Evolutionary conservation across 2,329 filamentous ascomycete genomes (phyloP).

Genomic region (Penicillium italicum): DNA sequence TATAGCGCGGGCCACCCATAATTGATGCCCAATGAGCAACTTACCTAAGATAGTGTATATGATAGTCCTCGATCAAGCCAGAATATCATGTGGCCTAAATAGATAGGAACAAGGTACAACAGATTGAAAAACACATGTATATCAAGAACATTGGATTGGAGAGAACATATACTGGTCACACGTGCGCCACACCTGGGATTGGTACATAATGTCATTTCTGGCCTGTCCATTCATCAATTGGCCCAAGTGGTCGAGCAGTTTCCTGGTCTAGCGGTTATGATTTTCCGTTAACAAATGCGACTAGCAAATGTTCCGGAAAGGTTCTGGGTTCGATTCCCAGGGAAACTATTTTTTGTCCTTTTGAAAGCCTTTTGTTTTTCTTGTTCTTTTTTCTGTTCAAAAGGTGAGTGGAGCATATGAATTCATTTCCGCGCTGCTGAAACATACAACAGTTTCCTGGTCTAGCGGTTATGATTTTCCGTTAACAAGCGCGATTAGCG

Average conservation of each 20-base stretch:
- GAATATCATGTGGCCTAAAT: accelerated
- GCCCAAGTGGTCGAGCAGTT: neutral
- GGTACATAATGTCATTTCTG: neutral
- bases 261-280: constrained; percentile 8
- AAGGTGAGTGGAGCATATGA: too few species aligned
- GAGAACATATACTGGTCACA: neutral
- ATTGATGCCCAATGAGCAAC: neutral
- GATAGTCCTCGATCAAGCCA: neutral
- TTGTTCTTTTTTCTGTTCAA: too few species aligned
- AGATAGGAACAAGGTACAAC: neutral
- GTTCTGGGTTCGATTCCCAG: constrained; percentile 8
- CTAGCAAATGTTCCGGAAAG: constrained; percentile 2
- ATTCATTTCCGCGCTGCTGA: too few species aligned
- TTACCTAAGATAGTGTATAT: too few species aligned
- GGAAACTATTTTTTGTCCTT: neutral
- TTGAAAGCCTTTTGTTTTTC: too few species aligned
- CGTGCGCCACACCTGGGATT: accelerated
- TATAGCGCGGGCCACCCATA: neutral
- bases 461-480: constrained; percentile 7
- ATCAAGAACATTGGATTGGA: too few species aligned
- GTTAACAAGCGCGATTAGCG: neutral
- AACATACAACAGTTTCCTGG: neutral
- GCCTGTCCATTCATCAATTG: neutral
- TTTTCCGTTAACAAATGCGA: constrained; percentile 6
- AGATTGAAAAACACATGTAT: too few species aligned